Evolutionary conservation across 495 filamentous ascomycete species (phyloP).

Genomic region (Cercophora sp.): DNA sequence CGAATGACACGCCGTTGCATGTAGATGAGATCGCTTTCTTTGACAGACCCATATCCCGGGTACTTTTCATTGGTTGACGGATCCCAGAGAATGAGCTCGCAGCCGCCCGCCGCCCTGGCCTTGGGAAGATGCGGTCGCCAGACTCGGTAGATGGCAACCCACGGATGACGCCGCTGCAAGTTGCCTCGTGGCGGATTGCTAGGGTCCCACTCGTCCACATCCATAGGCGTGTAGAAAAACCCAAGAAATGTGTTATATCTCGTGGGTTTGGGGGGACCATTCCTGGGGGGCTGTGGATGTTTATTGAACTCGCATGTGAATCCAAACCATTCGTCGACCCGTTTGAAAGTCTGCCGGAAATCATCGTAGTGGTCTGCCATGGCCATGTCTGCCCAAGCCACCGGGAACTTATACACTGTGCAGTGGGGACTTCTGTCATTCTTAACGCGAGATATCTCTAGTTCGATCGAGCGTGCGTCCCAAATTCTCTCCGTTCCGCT

Average conservation of each 20-base stretch:
- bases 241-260: constrained; percentile 36
- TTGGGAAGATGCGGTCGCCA: constrained; percentile 32
- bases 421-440: too few relatives aligned
- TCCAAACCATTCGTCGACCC: constrained; percentile 35
- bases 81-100: constrained; percentile 50
- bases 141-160: constrained; percentile 38
- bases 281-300: too few relatives aligned
- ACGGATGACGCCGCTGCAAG: constrained; percentile 36
- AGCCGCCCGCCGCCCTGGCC: constrained; percentile 6
- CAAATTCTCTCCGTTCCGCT: too few relatives aligned
- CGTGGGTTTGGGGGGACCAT: too few relatives aligned
- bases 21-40: constrained; percentile 28
- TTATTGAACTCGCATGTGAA: constrained; percentile 16
- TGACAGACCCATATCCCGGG: not conserved
- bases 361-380: constrained; percentile 39
- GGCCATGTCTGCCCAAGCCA: constrained; percentile 33
- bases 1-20: constrained; percentile 40
- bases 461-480: too few relatives aligned
- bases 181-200: too few relatives aligned
- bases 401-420: constrained; percentile 27
- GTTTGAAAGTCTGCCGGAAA: constrained; percentile 17
- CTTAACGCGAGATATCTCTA: too few relatives aligned
- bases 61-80: constrained; percentile 21
- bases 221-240: constrained; percentile 44
- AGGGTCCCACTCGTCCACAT: constrained; percentile 35